Evolutionary conservation across 2,329 filamentous ascomycete genomes (phyloP).

Genomic region (Fusarium napiforme): DNA sequence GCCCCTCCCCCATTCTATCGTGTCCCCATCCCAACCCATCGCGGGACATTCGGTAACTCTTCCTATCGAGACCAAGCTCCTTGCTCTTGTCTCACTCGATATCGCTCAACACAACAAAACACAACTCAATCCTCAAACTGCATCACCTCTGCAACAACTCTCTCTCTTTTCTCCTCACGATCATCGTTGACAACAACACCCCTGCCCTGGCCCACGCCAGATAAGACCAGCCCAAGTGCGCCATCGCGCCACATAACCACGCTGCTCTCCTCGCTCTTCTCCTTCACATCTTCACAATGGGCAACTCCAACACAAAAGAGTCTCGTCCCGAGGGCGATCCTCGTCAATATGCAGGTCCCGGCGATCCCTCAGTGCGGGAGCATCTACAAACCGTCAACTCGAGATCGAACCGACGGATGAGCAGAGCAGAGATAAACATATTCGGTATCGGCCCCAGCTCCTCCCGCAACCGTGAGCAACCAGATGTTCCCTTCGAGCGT

Average conservation of each 20-base stretch:
- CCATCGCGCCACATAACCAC: slow-evolving; percentile 28
- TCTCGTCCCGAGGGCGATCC: slow-evolving; percentile 47
- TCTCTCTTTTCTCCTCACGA: not conserved
- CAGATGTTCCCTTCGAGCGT: slow-evolving; percentile 66
- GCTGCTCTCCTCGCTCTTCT: slow-evolving; percentile 11
- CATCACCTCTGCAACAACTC: not conserved
- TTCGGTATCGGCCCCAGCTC: slow-evolving; percentile 56
- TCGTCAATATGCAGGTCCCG: slow-evolving; percentile 37
- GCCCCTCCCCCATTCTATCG: slow-evolving; percentile 11
- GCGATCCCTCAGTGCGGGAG: slow-evolving; percentile 41
- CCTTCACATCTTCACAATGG: slow-evolving; percentile 46
- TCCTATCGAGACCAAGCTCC: slow-evolving; percentile 27
- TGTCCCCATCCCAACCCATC: slow-evolving; percentile 11
- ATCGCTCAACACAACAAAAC: slow-evolving; percentile 21
- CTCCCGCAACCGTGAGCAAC: slow-evolving; percentile 52
- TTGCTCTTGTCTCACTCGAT: slow-evolving; percentile 5
- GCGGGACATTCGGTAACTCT: slow-evolving; percentile 38
- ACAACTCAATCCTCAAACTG: not conserved
- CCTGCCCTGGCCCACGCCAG: slow-evolving; percentile 6
- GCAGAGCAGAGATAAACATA: slow-evolving; percentile 59
- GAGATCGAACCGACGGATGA: slow-evolving; percentile 46
- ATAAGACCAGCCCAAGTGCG: slow-evolving; percentile 29
- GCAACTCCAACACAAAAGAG: slow-evolving; percentile 55
- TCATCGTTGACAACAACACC: not conserved
- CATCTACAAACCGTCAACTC: slow-evolving; percentile 29